These are phyloP conservation scores for Cetradonia linearis DNA, from an alignment of 495 filamentous ascomycete genomes.

Conservation along the genomic window DNA sequence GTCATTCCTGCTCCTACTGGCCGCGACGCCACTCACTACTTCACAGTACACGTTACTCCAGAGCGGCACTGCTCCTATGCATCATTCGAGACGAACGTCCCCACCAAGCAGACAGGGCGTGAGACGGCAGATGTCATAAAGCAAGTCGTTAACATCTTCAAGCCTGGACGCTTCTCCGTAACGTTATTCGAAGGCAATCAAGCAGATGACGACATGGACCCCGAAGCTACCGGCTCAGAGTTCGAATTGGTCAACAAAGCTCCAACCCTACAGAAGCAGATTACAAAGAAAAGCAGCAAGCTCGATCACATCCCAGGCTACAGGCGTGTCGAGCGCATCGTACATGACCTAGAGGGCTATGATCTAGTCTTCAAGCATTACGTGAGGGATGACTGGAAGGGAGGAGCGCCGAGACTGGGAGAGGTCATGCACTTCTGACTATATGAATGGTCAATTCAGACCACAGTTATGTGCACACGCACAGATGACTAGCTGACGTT, in stretches of 20 bases:
- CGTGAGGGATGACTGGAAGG: constrained; percentile 84
- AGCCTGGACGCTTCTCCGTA: constrained; percentile 90
- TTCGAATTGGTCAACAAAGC: constrained; percentile 13
- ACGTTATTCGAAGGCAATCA: constrained; percentile 91
- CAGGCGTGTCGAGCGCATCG: constrained; percentile 81
- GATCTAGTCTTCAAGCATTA: constrained; percentile 96
- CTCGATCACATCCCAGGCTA: constrained; percentile 86
- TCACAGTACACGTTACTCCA: constrained; percentile 97
- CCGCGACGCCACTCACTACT: constrained; percentile 70
- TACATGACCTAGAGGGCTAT: constrained; percentile 96
- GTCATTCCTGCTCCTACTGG: constrained; percentile 74
- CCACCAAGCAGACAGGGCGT: constrained; percentile 77
- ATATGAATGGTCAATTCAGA: constrained; percentile 5
- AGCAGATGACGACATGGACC: constrained; percentile 33
- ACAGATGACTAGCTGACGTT: not conserved
- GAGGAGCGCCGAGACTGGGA: constrained; percentile 63
- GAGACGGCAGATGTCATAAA: constrained; percentile 83
- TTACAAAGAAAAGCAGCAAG: constrained; percentile 46
- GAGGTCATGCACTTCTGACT: constrained; percentile 38
- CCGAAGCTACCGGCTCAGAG: constrained; percentile 26
- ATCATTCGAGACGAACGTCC: constrained; percentile 98
- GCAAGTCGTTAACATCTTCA: constrained; percentile 92
- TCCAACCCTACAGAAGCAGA: constrained; percentile 38
- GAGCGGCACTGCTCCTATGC: constrained; percentile 98
- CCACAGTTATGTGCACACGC: not conserved